Percentiles rank a stretch among this genome's conserved stretches.
phyloP scores from a whole-genome alignment of 2,329 filamentous ascomycete species.

The Scopulariopsis brevicaulis region DNA sequence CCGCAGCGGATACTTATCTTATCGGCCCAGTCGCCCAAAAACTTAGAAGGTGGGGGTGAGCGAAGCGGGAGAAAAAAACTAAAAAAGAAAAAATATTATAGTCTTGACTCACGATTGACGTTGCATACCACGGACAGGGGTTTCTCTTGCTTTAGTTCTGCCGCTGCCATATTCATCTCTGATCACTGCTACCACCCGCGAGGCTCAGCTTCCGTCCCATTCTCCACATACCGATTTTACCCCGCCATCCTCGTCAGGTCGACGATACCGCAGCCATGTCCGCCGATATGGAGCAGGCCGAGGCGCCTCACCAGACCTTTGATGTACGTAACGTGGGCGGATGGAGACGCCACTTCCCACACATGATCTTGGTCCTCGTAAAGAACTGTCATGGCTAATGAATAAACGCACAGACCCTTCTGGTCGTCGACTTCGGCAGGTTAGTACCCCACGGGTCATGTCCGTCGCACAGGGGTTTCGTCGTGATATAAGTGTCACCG shows the following conservation, averaged over 20 bases:
- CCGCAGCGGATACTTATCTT: not conserved
- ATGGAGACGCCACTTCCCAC: not conserved
- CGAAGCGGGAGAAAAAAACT: not conserved
- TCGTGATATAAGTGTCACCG: not conserved
- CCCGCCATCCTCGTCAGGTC: not conserved
- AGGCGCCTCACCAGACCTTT: conserved; percentile 23
- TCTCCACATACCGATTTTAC: not conserved
- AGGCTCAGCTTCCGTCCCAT: not conserved
- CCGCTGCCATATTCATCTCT: not conserved
- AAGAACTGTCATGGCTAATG: not conserved
- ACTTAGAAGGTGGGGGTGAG: not conserved
- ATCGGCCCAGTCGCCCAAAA: not conserved
- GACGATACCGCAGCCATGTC: not conserved
- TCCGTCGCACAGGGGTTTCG: not conserved
- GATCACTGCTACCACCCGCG: not conserved
- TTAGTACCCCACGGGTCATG: conserved; percentile 15
- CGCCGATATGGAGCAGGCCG: conserved; percentile 9
- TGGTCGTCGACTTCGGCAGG: conserved; percentile 56
- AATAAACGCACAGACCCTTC: conserved; percentile 42
- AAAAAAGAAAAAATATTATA: not conserved
- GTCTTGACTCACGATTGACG: not conserved
- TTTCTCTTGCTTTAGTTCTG: not conserved
- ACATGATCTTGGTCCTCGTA: not conserved
- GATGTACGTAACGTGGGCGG: conserved; percentile 16
- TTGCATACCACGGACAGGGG: not conserved